A percentile compares a stretch with the other conserved stretches of the same genome.
Conservation (phyloP, 805 yeast species). For the Ogataea haglerorum region DNA sequence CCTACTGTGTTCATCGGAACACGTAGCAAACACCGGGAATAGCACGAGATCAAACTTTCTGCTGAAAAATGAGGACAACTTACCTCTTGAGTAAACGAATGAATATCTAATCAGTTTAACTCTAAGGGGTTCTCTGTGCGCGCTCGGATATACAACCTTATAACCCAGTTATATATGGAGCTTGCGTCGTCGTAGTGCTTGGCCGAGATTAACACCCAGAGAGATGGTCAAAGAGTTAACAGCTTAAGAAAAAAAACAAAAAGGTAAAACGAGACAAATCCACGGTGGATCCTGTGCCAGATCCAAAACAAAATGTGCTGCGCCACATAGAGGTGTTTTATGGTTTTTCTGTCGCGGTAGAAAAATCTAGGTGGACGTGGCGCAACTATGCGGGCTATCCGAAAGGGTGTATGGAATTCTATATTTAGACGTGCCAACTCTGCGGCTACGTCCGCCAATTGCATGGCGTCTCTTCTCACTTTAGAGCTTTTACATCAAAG, state of each 20-base stretch:
- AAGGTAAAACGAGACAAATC: conserved; percentile 8
- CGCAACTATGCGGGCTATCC: background rate
- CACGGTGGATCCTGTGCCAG: conserved; percentile 3
- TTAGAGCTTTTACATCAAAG: background rate
- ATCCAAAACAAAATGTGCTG: conserved; percentile 5
- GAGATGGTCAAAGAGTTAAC: conserved; percentile 8
- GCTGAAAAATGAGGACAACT: conserved; percentile 1
- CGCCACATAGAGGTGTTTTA: conserved; percentile 7
- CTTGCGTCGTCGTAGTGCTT: conserved; percentile 2
- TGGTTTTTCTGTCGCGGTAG: conserved; percentile 7
- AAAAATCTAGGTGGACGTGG: background rate
- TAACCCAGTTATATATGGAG: conserved; percentile 6
- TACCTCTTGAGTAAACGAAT: conserved; percentile 8
- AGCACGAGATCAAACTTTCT: background rate
- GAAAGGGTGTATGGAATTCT: background rate
- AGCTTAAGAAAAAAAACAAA: conserved; percentile 5
- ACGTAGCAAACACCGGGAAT: no score
- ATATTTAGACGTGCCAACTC: background rate
- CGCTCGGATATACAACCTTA: conserved; percentile 6
- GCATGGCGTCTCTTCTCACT: background rate
- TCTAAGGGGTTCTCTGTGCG: conserved; percentile 5
- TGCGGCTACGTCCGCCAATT: background rate
- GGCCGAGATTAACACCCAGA: conserved; percentile 4
- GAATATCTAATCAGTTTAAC: conserved; percentile 10
- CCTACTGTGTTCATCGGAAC: background rate